phyloP scores from a whole-genome alignment of 352 stramenopile genomes.

The Phytophthora sojae region DNA sequence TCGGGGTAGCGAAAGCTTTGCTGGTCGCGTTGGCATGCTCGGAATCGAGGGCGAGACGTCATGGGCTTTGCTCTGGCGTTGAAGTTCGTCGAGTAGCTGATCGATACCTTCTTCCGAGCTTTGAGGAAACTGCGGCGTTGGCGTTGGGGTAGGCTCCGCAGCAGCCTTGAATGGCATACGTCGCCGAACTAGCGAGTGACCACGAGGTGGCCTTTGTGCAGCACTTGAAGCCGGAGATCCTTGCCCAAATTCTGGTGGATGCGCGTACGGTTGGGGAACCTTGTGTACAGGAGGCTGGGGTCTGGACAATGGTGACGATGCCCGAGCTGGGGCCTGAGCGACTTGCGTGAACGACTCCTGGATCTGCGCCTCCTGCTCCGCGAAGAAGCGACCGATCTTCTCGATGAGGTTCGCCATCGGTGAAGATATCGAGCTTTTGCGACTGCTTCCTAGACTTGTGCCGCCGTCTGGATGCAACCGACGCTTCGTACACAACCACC shows the following conservation, averaged over 20 bases:
- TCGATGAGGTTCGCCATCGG: conserved; percentile 67
- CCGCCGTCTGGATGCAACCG: too few relatives aligned
- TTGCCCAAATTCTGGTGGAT: conserved; percentile 4
- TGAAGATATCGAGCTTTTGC: not conserved
- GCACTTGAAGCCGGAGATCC: not conserved
- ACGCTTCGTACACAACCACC: not conserved
- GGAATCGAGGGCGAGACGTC: conserved; percentile 6
- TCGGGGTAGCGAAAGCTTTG: not conserved
- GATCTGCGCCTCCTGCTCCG: conserved; percentile 65
- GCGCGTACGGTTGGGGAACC: not conserved
- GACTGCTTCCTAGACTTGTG: conserved; percentile 7
- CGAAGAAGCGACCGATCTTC: conserved; percentile 78
- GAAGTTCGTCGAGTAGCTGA: conserved; percentile 12
- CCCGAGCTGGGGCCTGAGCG: conserved; percentile 1
- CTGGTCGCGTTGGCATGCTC: not conserved
- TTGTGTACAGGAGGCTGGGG: conserved; percentile 12
- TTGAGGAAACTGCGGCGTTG: not conserved
- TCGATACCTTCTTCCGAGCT: conserved; percentile 10
- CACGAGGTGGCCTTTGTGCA: conserved; percentile 9
- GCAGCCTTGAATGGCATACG: conserved; percentile 27
- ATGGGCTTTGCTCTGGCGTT: conserved; percentile 6
- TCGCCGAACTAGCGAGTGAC: conserved; percentile 31
- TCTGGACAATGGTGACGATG: not conserved
- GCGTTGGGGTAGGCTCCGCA: not conserved
- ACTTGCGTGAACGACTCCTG: conserved; percentile 48